Conservation (phyloP, 2,329 filamentous ascomycete species). For the Penicillium rolfsii region DNA sequence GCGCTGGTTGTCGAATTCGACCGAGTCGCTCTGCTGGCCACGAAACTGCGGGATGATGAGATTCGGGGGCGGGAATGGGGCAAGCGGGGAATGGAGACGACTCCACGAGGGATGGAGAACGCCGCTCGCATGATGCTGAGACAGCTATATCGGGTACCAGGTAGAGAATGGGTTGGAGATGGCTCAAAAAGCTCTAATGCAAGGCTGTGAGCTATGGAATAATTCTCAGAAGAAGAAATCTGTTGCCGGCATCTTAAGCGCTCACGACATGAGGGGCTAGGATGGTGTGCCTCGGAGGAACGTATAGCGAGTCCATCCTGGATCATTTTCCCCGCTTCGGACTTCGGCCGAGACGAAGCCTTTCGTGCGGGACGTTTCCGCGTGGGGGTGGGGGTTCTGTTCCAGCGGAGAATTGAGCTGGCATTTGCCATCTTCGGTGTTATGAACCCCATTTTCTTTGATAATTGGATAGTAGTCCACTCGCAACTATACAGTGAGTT, state of each 20-base stretch:
- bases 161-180: not conserved
- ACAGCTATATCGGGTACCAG: not conserved
- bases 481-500: not conserved
- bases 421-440: not conserved
- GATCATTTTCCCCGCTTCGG: slow-evolving; percentile 17
- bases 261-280: slow-evolving; percentile 4
- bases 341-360: slow-evolving; percentile 25
- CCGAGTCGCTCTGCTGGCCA: slow-evolving; percentile 19
- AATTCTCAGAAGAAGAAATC: not conserved
- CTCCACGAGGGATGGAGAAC: slow-evolving; percentile 27
- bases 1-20: slow-evolving; percentile 24
- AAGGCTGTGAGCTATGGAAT: not conserved
- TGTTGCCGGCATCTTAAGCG: not conserved
- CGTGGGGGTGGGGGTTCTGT: slow-evolving; percentile 7
- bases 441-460: not conserved
- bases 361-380: slow-evolving; percentile 3
- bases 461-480: not conserved
- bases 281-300: slow-evolving; percentile 17
- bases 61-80: slow-evolving; percentile 27
- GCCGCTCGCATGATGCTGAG: slow-evolving; percentile 29
- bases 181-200: not conserved
- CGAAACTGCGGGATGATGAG: slow-evolving; percentile 11
- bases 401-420: not conserved
- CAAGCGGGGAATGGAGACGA: slow-evolving; percentile 35
- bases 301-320: not conserved